Conservation (phyloP, 495 filamentous ascomycete genomes). For the Clavariopsis aquatica region DNA sequence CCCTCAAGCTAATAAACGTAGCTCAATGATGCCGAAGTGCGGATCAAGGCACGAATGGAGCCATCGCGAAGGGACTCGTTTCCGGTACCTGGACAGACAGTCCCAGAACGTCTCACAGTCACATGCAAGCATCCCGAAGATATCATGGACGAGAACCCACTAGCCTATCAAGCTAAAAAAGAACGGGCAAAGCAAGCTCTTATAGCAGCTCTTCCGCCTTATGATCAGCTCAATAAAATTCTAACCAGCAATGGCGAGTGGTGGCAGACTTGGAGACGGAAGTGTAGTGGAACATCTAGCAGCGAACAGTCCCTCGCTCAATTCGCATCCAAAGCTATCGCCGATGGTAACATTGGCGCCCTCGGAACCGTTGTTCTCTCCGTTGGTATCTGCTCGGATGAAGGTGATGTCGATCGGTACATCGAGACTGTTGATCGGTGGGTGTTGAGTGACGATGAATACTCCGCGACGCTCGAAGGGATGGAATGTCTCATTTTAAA, state of each 20-base stretch:
- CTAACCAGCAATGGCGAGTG: slow-evolving; percentile 33
- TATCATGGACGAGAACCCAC: slow-evolving; percentile 14
- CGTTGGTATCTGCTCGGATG: slow-evolving; percentile 35
- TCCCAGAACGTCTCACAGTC: slow-evolving; percentile 26
- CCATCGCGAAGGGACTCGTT: slow-evolving; percentile 9
- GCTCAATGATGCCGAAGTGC: slow-evolving; percentile 36
- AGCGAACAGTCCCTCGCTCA: slow-evolving; percentile 18
- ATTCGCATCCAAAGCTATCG: slow-evolving; percentile 31
- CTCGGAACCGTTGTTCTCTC: slow-evolving; percentile 38
- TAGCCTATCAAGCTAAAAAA: slow-evolving; percentile 16
- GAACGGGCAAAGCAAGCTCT: slow-evolving; percentile 30
- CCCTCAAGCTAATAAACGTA: slow-evolving; percentile 9
- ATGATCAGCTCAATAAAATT: slow-evolving; percentile 29
- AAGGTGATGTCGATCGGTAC: slow-evolving; percentile 40
- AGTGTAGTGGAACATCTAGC: slow-evolving; percentile 34
- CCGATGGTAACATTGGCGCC: slow-evolving; percentile 34
- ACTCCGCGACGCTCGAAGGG: slow-evolving; percentile 52
- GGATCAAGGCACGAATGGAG: slow-evolving; percentile 23
- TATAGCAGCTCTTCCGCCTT: slow-evolving; percentile 31
- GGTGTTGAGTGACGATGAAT: slow-evolving; percentile 53
- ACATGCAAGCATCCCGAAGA: slow-evolving; percentile 22
- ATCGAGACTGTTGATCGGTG: slow-evolving; percentile 47
- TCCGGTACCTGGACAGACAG: neutral
- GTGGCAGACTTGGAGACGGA: slow-evolving; percentile 38
- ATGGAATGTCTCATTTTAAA: slow-evolving; percentile 54